These are phyloP conservation scores for Diaporthe sp. DNA, from an alignment of 2,329 filamentous ascomycete genomes.

Conservation along the genomic window DNA sequence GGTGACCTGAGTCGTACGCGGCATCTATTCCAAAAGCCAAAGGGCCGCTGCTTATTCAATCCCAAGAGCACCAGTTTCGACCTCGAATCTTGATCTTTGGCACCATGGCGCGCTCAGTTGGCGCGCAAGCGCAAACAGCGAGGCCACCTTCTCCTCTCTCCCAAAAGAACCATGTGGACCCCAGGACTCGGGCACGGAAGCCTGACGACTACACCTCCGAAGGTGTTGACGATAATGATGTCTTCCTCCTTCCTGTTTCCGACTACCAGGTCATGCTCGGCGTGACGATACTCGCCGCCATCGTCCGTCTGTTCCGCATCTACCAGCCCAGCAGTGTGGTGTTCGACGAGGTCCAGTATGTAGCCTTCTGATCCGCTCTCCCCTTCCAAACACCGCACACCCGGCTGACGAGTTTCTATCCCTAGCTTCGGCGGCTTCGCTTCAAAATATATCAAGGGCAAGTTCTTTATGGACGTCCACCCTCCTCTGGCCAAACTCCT, in stretches of 20 bases:
- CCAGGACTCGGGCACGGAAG: constrained; percentile 50
- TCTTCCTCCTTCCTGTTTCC: constrained; percentile 85
- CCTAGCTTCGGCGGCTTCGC: constrained; percentile 95
- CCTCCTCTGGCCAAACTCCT: constrained; percentile 96
- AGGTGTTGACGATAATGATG: constrained; percentile 89
- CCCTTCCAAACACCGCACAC: neutral
- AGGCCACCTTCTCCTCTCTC: constrained; percentile 45
- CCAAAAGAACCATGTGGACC: constrained; percentile 22
- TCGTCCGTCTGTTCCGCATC: constrained; percentile 93
- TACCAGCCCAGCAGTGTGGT: constrained; percentile 97
- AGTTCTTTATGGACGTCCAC: constrained; percentile 99
- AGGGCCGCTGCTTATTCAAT: constrained; percentile 7
- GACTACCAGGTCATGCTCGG: constrained; percentile 85
- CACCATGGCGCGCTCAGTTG: constrained; percentile 57
- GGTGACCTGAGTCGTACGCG: constrained; percentile 21
- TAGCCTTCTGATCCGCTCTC: constrained; percentile 48
- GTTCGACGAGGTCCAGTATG: constrained; percentile 99
- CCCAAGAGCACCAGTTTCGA: constrained; percentile 2
- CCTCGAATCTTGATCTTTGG: constrained; percentile 7
- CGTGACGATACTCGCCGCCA: constrained; percentile 81
- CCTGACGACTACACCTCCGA: constrained; percentile 78
- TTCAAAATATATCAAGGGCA: constrained; percentile 98
- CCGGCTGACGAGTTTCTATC: constrained; percentile 31
- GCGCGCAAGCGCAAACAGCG: constrained; percentile 54
- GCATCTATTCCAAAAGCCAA: constrained; percentile 14